These are phyloP conservation scores for Rhizopus stolonifer DNA, from an alignment of 371 early-diverging fungal species.

Conservation along the genomic window DNA sequence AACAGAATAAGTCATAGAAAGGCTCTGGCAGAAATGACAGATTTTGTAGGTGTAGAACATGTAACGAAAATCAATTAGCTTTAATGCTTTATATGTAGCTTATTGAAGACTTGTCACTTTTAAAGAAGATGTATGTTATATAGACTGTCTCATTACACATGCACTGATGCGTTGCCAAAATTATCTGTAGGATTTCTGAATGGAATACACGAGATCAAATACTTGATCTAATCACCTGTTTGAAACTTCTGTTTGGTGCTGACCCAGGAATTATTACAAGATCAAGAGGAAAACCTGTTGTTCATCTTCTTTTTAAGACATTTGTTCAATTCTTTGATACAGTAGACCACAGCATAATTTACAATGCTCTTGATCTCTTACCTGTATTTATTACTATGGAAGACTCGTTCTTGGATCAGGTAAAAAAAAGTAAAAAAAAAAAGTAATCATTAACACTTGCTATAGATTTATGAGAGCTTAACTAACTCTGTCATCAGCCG, in stretches of 20 bases:
- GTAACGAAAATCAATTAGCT: not conserved
- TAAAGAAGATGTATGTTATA: conserved; percentile 40
- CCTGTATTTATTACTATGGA: conserved; percentile 33
- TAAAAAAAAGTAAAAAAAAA: not conserved
- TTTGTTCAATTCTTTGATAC: conserved; percentile 18
- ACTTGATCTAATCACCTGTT: conserved; percentile 28
- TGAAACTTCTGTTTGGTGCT: conserved; percentile 45
- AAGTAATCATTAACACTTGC: not conserved
- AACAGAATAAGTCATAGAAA: conserved; percentile 19
- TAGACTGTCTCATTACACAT: too few relatives aligned
- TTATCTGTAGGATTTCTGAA: conserved; percentile 29
- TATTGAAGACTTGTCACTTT: conserved; percentile 24
- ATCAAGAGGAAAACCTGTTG: conserved; percentile 28
- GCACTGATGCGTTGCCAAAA: too few relatives aligned
- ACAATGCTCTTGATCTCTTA: conserved; percentile 32
- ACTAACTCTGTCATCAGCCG: conserved; percentile 35
- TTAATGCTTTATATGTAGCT: conserved; percentile 24
- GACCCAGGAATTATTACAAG: conserved; percentile 47
- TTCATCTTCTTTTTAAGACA: conserved; percentile 20
- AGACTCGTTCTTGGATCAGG: conserved; percentile 18
- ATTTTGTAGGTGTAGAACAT: conserved; percentile 19
- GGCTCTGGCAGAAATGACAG: conserved; percentile 13
- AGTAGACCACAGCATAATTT: conserved; percentile 17
- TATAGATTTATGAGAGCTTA: conserved; percentile 15
- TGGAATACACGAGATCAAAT: conserved; percentile 29